phyloP scores from a whole-genome alignment of 169 alveolate genomes.

The Plasmodium coatneyi region DNA sequence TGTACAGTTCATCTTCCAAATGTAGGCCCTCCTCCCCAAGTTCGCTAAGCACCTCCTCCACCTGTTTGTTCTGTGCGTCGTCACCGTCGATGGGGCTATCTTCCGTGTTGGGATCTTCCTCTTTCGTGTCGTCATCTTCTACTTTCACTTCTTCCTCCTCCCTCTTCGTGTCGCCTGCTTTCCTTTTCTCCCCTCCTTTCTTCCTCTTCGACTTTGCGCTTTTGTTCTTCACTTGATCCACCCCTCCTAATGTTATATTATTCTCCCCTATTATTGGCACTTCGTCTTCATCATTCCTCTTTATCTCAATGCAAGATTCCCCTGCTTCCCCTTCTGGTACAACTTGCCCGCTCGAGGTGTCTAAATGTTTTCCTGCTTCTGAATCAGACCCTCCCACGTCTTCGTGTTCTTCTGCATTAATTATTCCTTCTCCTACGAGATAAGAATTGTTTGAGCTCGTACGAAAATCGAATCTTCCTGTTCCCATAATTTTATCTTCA shows the following conservation, averaged over 20 bases:
- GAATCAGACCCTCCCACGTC: neutral
- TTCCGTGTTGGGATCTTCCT: neutral
- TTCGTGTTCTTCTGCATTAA: neutral
- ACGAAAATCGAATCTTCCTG: neutral
- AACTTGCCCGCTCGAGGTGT: neutral
- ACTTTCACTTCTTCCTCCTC: neutral
- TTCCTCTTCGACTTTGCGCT: neutral
- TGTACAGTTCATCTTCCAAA: neutral
- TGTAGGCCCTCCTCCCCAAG: neutral
- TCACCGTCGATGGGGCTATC: neutral
- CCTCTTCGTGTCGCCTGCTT: neutral
- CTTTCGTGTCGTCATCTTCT: neutral
- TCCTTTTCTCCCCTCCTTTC: neutral
- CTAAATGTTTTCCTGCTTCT: neutral
- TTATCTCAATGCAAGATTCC: neutral
- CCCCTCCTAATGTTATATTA: neutral
- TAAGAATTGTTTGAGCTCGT: neutral
- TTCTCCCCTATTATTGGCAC: neutral
- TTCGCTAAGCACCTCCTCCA: neutral
- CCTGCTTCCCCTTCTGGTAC: neutral
- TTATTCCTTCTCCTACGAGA: neutral
- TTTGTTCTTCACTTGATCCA: neutral
- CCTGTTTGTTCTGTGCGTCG: neutral
- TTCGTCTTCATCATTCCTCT: neutral
- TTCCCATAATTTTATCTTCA: neutral